phyloP scores from a whole-genome alignment of 345 rosid genomes.

The Citrus maxima region DNA sequence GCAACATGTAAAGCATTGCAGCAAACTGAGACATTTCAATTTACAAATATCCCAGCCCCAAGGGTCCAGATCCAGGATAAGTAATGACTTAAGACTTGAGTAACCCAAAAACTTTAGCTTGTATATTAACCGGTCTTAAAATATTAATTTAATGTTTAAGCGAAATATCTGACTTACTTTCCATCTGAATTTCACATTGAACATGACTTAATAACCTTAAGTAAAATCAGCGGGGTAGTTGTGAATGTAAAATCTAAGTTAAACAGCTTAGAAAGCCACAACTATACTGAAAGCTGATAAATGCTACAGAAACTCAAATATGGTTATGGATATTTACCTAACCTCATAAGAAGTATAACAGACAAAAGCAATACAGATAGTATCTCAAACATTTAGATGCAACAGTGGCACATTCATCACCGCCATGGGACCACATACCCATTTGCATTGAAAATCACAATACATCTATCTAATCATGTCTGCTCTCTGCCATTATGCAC shows the following conservation, averaged over 20 bases:
- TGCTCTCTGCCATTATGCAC: not conserved
- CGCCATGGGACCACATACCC: constrained; percentile 26
- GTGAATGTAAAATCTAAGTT: not conserved
- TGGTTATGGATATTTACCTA: not conserved
- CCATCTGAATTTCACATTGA: not conserved
- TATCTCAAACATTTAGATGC: constrained; percentile 3
- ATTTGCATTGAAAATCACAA: constrained; percentile 21
- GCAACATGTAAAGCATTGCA: not conserved
- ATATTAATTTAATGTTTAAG: not conserved
- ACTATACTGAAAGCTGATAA: not conserved
- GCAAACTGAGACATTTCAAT: not conserved
- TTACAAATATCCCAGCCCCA: not conserved
- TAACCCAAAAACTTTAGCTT: not conserved
- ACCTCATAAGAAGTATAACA: not conserved
- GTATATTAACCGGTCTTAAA: not conserved
- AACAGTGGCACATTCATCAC: not conserved
- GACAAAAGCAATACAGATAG: not conserved
- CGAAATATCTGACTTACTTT: not conserved
- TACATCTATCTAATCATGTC: constrained; percentile 3
- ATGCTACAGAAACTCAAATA: not conserved
- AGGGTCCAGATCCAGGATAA: not conserved
- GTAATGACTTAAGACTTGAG: not conserved
- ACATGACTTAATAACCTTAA: not conserved
- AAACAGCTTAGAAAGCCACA: not conserved
- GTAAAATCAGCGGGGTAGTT: not conserved